Evolutionary conservation across 2,329 filamentous ascomycete genomes (phyloP), one percentile per base, ranked within the genome.

Genomic region (Colletotrichum tofieldiae): DNA sequence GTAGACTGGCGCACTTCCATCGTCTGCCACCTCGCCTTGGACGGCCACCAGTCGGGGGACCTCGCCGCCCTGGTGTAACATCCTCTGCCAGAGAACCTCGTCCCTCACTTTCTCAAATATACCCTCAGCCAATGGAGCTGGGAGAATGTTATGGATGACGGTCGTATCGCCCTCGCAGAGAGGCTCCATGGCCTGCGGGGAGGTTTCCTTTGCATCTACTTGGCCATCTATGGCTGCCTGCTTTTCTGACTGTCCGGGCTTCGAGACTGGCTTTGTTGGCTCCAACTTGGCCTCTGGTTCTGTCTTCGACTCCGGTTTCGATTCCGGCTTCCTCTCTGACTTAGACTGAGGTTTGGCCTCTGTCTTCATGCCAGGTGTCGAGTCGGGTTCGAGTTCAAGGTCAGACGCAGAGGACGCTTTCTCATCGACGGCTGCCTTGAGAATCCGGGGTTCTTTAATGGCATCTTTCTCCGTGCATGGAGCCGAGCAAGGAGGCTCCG

Each of bases 11-110:
- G 93, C 92, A 75, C 87, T 92, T 23, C 93, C 94, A 77, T 96
- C 91, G 0, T 85, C 79, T 49, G 86, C 86, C 39, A 95, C 85
- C 20, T 88, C 85, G 4, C 95, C 96, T 80, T 98, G 95, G 26
- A 97, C 95, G 60, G 94, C 95, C 8, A 98, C 94, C 2, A 98
- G 89, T 47, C 96, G 91, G 54, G 96, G 96, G 0, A 98, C 96
- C 77, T 96, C 93, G 35, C 96, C 95, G 43, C 94, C 94, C 75
- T 96, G 93, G 77, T 98, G 96, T 54, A 92, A 92, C 96, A 99
- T 98, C 75, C 90, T 93, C 79, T 96, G 92, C 95, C 96, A 99
- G 75, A 88, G 85, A 0, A 98, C 91, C 80, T 98, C 95, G 18
- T 88, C 83, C 64, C 90, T 90, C 20, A 98, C 84, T 49, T 87